Conservation (phyloP, 179 eudicot genomes). For the Silene vulgaris region DNA sequence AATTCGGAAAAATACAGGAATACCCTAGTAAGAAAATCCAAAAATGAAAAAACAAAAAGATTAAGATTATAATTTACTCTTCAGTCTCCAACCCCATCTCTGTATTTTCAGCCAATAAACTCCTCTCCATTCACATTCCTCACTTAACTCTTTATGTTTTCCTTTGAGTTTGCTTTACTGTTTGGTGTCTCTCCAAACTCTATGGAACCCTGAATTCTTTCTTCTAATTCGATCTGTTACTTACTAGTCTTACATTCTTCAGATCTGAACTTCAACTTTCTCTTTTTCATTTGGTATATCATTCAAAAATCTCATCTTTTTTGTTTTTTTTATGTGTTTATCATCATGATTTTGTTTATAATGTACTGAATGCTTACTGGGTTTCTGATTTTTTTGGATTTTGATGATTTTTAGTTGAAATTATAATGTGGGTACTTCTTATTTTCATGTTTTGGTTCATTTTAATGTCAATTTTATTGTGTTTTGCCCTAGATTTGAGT, state of each 20-base stretch:
- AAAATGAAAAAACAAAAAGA: not conserved
- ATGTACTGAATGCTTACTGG: slow-evolving; percentile 23
- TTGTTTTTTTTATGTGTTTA: not conserved
- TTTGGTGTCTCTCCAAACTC: slow-evolving; percentile 13
- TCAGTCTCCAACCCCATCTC: slow-evolving; percentile 3
- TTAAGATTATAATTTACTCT: slow-evolving; percentile 4
- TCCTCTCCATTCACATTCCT: slow-evolving; percentile 7
- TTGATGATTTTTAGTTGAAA: slow-evolving; percentile 16
- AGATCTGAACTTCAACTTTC: slow-evolving; percentile 27
- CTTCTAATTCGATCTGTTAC: slow-evolving; percentile 32
- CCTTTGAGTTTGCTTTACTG: slow-evolving; percentile 27
- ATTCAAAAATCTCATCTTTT: not conserved
- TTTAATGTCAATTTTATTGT: slow-evolving; percentile 14
- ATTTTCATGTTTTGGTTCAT: slow-evolving; percentile 31
- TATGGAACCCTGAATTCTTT: slow-evolving; percentile 25
- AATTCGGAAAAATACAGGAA: too few relatives aligned
- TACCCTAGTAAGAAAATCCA: too few relatives aligned
- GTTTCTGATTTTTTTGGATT: slow-evolving; percentile 31
- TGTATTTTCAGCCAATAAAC: slow-evolving; percentile 15
- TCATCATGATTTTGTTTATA: not conserved
- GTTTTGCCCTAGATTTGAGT: slow-evolving; percentile 26
- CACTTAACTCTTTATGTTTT: slow-evolving; percentile 5
- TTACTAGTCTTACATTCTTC: slow-evolving; percentile 23
- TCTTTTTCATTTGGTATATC: slow-evolving; percentile 20
- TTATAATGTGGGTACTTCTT: slow-evolving; percentile 36